Percentiles rank a stretch among this genome's conserved stretches.
Evolutionary conservation across 441 rosid genomes (phyloP).

Genomic region (Bocquillonia castaneifolia): DNA sequence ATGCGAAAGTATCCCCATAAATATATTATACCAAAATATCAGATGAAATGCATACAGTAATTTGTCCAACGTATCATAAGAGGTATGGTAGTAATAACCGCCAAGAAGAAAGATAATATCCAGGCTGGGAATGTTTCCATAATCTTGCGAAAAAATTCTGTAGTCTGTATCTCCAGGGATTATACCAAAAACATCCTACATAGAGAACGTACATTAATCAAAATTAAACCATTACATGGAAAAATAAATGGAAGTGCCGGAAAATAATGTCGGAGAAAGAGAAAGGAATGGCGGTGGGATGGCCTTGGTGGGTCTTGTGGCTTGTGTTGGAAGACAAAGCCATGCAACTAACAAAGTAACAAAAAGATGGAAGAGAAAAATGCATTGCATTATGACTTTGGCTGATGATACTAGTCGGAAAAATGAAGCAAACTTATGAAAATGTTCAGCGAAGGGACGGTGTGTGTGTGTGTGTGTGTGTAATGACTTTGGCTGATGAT

Average conservation of each 20-base stretch:
- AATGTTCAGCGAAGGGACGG: too few species aligned
- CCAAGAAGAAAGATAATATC: slow-evolving; percentile 95
- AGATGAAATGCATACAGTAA: slow-evolving; percentile 78
- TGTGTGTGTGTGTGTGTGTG: too few species aligned
- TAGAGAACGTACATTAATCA: slow-evolving; percentile 12
- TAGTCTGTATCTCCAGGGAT: slow-evolving; percentile 97
- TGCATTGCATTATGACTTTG: too few species aligned
- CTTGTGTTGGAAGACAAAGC: background rate
- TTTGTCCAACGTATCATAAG: slow-evolving; percentile 91
- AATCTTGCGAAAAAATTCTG: slow-evolving; percentile 90
- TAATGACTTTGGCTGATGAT: too few species aligned
- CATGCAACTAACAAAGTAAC: background rate
- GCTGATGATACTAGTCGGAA: background rate
- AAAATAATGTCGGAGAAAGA: background rate
- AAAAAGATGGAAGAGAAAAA: background rate
- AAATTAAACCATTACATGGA: slow-evolving; percentile 11
- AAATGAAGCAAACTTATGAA: too few species aligned
- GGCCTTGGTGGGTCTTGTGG: background rate
- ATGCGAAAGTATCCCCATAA: slow-evolving; percentile 24
- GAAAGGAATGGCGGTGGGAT: background rate
- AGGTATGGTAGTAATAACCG: slow-evolving; percentile 97
- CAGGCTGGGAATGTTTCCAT: slow-evolving; percentile 88
- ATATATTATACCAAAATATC: slow-evolving; percentile 53
- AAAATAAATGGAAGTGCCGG: background rate
- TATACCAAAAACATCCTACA: slow-evolving; percentile 86